These are phyloP conservation scores for Fusarium haematococcum DNA, from an alignment of 2,329 filamentous ascomycete genomes.

Conservation along the genomic window DNA sequence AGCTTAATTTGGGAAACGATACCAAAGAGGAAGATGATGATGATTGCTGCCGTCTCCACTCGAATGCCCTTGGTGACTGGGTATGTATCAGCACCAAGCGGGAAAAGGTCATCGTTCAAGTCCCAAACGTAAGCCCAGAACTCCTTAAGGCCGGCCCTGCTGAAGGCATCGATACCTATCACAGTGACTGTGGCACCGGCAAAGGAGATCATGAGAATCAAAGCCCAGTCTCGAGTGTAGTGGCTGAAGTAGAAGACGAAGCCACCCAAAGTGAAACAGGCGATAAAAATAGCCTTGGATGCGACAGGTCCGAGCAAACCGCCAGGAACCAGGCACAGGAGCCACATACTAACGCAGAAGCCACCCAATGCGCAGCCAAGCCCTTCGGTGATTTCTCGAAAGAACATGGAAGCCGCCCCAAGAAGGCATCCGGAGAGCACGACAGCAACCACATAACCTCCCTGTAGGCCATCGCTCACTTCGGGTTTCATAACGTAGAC, in stretches of 20 bases:
- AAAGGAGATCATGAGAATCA: constrained; percentile 84
- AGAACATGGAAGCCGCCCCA: constrained; percentile 80
- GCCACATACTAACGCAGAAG: constrained; percentile 91
- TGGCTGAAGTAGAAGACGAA: constrained; percentile 84
- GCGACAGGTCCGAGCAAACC: constrained; percentile 74
- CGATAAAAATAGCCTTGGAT: constrained; percentile 80
- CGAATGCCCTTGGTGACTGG: constrained; percentile 87
- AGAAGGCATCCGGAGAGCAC: constrained; percentile 79
- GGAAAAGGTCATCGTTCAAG: constrained; percentile 84
- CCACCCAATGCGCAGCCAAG: constrained; percentile 90
- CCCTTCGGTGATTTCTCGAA: constrained; percentile 83
- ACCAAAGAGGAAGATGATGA: constrained; percentile 80
- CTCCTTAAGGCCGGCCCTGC: constrained; percentile 89
- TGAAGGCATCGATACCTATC: constrained; percentile 92
- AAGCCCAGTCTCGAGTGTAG: constrained; percentile 80
- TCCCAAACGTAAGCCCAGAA: constrained; percentile 96
- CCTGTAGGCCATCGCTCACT: constrained; percentile 80
- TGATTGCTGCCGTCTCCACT: constrained; percentile 82
- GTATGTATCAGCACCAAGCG: constrained; percentile 80
- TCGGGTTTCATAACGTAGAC: constrained; percentile 89
- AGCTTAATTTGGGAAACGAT: constrained; percentile 87
- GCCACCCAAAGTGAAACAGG: constrained; percentile 73
- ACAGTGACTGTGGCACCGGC: constrained; percentile 82
- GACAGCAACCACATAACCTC: constrained; percentile 85
- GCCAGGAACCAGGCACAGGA: constrained; percentile 80